These are phyloP conservation scores for Trichoderma sp. DNA, from an alignment of 2,329 filamentous ascomycete genomes.

Conservation along the genomic window DNA sequence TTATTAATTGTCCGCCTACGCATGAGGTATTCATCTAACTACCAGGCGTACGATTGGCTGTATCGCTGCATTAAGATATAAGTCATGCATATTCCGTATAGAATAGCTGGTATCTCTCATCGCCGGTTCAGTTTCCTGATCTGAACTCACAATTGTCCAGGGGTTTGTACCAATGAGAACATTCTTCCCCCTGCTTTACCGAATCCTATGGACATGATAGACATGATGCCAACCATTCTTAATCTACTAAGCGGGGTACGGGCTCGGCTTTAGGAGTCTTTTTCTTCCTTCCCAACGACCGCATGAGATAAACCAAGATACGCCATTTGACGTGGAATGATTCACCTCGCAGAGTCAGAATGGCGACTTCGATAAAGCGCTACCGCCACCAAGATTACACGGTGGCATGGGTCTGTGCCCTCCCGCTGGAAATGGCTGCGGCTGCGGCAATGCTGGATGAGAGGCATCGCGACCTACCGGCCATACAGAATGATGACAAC, in stretches of 20 bases:
- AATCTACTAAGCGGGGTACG: neutral
- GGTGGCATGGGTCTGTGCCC: slow-evolving; percentile 39
- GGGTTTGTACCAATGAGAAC: neutral
- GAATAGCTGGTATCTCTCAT: too few species aligned
- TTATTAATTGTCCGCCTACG: too few species aligned
- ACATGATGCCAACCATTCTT: neutral
- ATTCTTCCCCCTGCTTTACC: neutral
- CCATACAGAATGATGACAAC: slow-evolving; percentile 24
- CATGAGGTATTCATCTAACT: too few species aligned
- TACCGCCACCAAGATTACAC: slow-evolving; percentile 30
- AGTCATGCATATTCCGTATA: too few species aligned
- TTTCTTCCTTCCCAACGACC: neutral
- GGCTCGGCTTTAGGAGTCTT: too few species aligned
- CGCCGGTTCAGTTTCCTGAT: too few species aligned
- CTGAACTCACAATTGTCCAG: neutral
- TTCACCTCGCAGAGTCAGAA: neutral
- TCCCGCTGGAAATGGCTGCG: slow-evolving; percentile 36
- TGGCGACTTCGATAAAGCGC: neutral
- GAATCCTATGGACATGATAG: neutral
- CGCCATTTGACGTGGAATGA: neutral
- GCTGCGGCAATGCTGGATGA: slow-evolving; percentile 37
- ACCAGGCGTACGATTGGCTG: too few species aligned
- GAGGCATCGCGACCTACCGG: slow-evolving; percentile 25
- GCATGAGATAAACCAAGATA: neutral
- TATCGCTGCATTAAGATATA: too few species aligned